A percentile compares a stretch with the other conserved stretches of the same genome.
Conservation (phyloP, 345 rosid species). For the Garcia nutans region DNA sequence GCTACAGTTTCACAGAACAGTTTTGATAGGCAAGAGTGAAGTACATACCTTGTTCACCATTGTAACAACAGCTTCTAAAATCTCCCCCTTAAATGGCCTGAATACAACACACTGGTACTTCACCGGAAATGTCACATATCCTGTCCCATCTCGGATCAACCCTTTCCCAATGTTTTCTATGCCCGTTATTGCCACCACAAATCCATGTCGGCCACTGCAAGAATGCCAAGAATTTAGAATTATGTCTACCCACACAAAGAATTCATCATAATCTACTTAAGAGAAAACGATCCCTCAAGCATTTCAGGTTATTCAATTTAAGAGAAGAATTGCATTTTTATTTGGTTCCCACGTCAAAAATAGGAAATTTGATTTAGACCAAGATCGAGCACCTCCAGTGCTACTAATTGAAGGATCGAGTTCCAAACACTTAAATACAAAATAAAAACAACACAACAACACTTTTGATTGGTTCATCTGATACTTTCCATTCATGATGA, state of each 20-base stretch:
- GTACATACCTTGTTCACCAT: slow-evolving; percentile 71
- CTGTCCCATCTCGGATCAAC: slow-evolving; percentile 85
- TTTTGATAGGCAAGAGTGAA: not conserved
- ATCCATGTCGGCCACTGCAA: slow-evolving; percentile 82
- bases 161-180: slow-evolving; percentile 85
- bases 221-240: slow-evolving; percentile 1
- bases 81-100: slow-evolving; percentile 90
- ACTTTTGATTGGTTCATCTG: too few species aligned
- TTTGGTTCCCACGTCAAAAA: not conserved
- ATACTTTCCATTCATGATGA: too few species aligned
- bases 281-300: not conserved
- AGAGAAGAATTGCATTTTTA: not conserved
- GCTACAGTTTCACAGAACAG: not conserved
- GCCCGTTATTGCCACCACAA: slow-evolving; percentile 87
- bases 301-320: not conserved
- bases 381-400: not conserved
- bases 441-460: too few species aligned
- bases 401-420: not conserved
- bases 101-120: slow-evolving; percentile 86
- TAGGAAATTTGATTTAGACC: not conserved
- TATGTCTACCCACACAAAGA: not conserved
- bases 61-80: slow-evolving; percentile 89
- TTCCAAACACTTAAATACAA: too few species aligned
- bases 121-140: slow-evolving; percentile 78
- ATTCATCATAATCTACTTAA: not conserved